A percentile compares a stretch with the other conserved stretches of the same genome.
phyloP scores from a whole-genome alignment of 768 basidiomycete genomes.

The Leccinum olivaceopallidum region DNA sequence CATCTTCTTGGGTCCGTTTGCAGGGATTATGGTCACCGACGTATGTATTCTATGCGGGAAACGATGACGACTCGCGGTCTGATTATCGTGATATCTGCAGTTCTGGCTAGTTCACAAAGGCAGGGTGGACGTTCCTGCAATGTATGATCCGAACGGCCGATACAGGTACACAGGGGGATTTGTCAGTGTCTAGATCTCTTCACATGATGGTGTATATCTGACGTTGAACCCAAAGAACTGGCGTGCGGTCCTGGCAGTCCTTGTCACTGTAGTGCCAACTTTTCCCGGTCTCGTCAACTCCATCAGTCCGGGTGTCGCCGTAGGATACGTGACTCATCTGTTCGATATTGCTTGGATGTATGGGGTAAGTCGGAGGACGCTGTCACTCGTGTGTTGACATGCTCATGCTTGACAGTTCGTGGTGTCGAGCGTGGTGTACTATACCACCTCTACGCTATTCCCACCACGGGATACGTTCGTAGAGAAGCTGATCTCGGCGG shows the following conservation, averaged over 20 bases:
- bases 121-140: slow-evolving; percentile 77
- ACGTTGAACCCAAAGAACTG: slow-evolving; percentile 58
- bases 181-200: slow-evolving; percentile 37
- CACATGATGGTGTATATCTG: neutral
- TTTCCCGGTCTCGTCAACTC: slow-evolving; percentile 77
- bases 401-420: slow-evolving; percentile 21
- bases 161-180: slow-evolving; percentile 79
- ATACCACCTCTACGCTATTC: slow-evolving; percentile 31
- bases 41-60: slow-evolving; percentile 36
- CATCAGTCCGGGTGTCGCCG: slow-evolving; percentile 64
- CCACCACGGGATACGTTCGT: slow-evolving; percentile 32
- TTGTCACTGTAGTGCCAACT: slow-evolving; percentile 67
- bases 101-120: slow-evolving; percentile 78
- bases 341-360: slow-evolving; percentile 81
- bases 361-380: slow-evolving; percentile 51
- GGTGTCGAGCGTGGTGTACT: slow-evolving; percentile 31
- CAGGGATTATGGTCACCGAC: slow-evolving; percentile 64
- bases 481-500: slow-evolving; percentile 30
- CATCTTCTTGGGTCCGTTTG: slow-evolving; percentile 84
- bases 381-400: neutral
- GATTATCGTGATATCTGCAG: slow-evolving; percentile 34
- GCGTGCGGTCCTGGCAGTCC: slow-evolving; percentile 67
- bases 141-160: slow-evolving; percentile 78
- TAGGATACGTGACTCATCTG: slow-evolving; percentile 57
- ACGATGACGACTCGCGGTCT: neutral